Evolutionary conservation across 306 rosid genomes (phyloP).

Genomic region (Arachis hypogaea): DNA sequence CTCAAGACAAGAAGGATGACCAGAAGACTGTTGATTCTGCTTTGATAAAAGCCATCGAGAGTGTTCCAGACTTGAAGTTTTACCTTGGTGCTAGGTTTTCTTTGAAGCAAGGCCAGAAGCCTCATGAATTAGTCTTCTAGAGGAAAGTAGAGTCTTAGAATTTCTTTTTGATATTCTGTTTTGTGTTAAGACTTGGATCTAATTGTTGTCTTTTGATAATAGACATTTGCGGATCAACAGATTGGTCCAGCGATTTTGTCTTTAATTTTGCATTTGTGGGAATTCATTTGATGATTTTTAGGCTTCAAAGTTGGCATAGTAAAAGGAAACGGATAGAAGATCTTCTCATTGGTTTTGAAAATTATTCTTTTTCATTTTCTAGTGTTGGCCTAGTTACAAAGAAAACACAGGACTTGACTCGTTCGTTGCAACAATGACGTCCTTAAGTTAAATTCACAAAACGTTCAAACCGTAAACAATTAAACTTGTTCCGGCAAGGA

Average conservation of each 20-base stretch:
- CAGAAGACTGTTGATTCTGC: slow-evolving; percentile 68
- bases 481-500: no score
- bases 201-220: slow-evolving; percentile 20
- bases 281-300: background rate
- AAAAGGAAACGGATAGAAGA: background rate
- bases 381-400: background rate
- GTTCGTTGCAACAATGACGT: no score
- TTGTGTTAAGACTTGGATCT: slow-evolving; percentile 9
- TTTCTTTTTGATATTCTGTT: slow-evolving; percentile 23
- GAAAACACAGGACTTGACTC: background rate
- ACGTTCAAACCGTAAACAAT: no score
- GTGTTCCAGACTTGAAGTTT: slow-evolving; percentile 68
- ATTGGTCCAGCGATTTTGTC: slow-evolving; percentile 5
- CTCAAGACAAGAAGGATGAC: slow-evolving; percentile 73
- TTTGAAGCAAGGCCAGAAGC: slow-evolving; percentile 39
- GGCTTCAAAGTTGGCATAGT: background rate
- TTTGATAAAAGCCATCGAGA: slow-evolving; percentile 63
- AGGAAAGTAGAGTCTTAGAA: background rate
- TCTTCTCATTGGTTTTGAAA: background rate
- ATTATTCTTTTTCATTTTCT: background rate
- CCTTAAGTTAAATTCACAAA: no score
- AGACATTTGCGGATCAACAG: slow-evolving; percentile 10
- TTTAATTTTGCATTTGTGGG: background rate
- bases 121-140: slow-evolving; percentile 39
- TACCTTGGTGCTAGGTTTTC: slow-evolving; percentile 72